Evolutionary conservation across 2,329 filamentous ascomycete genomes (phyloP).

Genomic region (Celoporthe dispersa): DNA sequence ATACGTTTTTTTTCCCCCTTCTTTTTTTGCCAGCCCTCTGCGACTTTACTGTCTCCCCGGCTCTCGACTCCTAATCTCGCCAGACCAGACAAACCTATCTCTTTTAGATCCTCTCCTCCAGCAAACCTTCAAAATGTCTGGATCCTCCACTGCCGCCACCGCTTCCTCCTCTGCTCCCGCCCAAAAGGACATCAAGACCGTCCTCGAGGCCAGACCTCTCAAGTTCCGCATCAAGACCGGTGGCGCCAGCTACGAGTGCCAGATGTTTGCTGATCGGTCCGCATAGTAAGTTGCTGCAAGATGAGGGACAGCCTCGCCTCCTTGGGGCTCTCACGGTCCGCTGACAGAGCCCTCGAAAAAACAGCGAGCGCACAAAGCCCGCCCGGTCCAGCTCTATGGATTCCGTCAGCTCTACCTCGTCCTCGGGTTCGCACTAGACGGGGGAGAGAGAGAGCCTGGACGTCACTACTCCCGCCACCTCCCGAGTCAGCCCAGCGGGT

Average conservation of each 20-base stretch:
- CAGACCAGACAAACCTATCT: background rate
- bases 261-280: constrained; percentile 46
- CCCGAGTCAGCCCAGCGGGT: background rate
- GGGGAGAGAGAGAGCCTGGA: background rate
- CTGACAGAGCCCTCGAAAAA: background rate
- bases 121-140: constrained; percentile 23
- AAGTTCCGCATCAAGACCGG: constrained; percentile 52
- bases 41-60: background rate
- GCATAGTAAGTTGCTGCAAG: constrained; percentile 45
- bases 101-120: background rate
- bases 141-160: constrained; percentile 16
- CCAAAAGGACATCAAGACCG: constrained; percentile 31
- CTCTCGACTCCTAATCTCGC: background rate
- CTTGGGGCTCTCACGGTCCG: background rate
- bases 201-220: constrained; percentile 47
- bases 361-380: constrained; percentile 30
- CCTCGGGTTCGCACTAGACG: constrained; percentile 29
- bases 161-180: constrained; percentile 13
- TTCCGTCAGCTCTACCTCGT: constrained; percentile 28
- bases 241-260: constrained; percentile 42
- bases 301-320: background rate
- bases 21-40: background rate
- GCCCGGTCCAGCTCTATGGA: constrained; percentile 26
- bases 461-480: constrained; percentile 1
- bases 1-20: background rate